A percentile compares a stretch with the other conserved stretches of the same genome.
Conservation (phyloP, 139 green algal genomes). For the Chlamydomonas schloesseri region DNA sequence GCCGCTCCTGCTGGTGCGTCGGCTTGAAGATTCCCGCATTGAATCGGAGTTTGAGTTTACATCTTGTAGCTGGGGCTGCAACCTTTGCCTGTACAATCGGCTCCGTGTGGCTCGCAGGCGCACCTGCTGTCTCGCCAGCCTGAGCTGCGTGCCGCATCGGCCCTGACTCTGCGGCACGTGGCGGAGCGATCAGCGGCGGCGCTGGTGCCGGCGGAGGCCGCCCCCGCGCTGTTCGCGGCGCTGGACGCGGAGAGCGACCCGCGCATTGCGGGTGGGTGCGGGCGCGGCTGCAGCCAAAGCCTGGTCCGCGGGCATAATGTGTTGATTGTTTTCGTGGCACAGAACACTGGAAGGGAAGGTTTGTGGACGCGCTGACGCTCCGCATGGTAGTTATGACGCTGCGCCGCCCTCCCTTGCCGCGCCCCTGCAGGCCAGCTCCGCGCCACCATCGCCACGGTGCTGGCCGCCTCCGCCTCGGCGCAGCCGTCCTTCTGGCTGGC, state of each 20-base stretch:
- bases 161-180: conserved; percentile 90
- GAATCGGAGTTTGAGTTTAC: not conserved
- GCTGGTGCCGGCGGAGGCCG: conserved; percentile 69
- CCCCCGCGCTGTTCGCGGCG: conserved; percentile 83
- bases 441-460: conserved; percentile 71
- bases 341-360: too few relatives aligned
- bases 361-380: too few relatives aligned
- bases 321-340: too few relatives aligned
- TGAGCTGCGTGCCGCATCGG: conserved; percentile 83
- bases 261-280: conserved; percentile 45
- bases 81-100: too few relatives aligned
- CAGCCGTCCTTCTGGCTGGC: conserved; percentile 75
- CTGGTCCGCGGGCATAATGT: too few relatives aligned
- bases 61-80: too few relatives aligned
- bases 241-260: conserved; percentile 83
- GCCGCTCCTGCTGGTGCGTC: conserved; percentile 64
- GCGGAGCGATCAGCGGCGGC: conserved; percentile 78
- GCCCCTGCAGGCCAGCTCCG: conserved; percentile 58
- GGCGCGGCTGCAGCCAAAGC: too few relatives aligned
- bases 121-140: conserved; percentile 72
- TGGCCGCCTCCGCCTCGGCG: conserved; percentile 54
- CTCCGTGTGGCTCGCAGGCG: conserved; percentile 72
- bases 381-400: too few relatives aligned
- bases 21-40: not conserved
- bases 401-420: too few relatives aligned